These are phyloP conservation scores for Ogataea degrootiae DNA, from an alignment of 805 yeast genomes.

Conservation along the genomic window DNA sequence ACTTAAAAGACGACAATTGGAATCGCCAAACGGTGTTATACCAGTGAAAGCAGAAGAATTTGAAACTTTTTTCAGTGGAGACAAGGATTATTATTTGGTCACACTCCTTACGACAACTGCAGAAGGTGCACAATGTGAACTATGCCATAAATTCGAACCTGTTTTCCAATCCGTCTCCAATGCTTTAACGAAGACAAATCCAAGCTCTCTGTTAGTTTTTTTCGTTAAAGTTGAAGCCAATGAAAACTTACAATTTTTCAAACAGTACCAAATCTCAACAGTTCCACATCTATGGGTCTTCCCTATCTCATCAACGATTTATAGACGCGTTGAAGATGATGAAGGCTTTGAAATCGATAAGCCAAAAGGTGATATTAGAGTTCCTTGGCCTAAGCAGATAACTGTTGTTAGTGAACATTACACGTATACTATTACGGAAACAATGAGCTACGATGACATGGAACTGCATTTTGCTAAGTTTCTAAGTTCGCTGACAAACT, in stretches of 20 bases:
- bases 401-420: conserved; percentile 23
- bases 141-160: conserved; percentile 42
- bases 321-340: conserved; percentile 14
- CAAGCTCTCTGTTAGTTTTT: conserved; percentile 35
- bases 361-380: conserved; percentile 10
- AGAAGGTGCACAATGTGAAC: conserved; percentile 39
- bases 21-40: conserved; percentile 35
- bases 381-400: conserved; percentile 11
- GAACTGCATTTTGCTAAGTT: conserved; percentile 50
- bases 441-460: conserved; percentile 29
- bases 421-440: conserved; percentile 18
- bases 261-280: conserved; percentile 37
- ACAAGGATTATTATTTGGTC: conserved; percentile 47
- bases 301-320: conserved; percentile 32
- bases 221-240: conserved; percentile 49
- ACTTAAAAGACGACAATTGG: conserved; percentile 9
- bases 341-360: conserved; percentile 19
- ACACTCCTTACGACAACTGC: conserved; percentile 48
- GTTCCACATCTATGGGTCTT: conserved; percentile 68
- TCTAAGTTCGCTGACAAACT: conserved; percentile 41
- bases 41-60: conserved; percentile 39
- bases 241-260: conserved; percentile 38
- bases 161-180: conserved; percentile 37
- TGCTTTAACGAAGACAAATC: conserved; percentile 41
- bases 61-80: conserved; percentile 36